Evolutionary conservation across 352 stramenopile species (phyloP).

Genomic region (Globisporangium takayamanum): DNA sequence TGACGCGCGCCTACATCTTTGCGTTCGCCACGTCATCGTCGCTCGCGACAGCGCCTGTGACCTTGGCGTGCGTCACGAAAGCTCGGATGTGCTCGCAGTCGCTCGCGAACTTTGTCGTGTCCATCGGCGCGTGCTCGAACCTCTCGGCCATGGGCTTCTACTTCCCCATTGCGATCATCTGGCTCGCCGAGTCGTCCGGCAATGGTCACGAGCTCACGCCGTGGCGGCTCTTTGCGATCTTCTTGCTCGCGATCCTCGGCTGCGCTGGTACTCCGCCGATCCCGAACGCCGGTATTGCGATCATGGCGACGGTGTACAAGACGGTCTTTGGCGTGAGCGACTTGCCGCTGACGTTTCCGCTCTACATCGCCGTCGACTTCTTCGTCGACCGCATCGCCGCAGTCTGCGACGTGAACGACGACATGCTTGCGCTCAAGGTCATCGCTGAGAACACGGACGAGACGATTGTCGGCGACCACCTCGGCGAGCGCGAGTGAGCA

Average conservation of each 20-base stretch:
- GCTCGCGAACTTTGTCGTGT: conserved; percentile 67
- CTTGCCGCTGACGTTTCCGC: conserved; percentile 43
- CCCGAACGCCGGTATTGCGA: conserved; percentile 35
- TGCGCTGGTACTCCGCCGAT: conserved; percentile 50
- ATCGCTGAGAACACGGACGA: conserved; percentile 70
- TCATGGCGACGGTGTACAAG: conserved; percentile 63
- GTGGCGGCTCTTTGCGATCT: conserved; percentile 38
- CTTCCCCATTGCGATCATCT: conserved; percentile 55
- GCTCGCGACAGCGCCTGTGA: conserved; percentile 57
- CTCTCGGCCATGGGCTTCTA: conserved; percentile 53
- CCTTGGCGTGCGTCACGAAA: conserved; percentile 53
- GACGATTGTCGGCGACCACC: conserved; percentile 50
- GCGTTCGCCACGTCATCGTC: conserved; percentile 64
- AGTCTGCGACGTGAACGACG: conserved; percentile 68
- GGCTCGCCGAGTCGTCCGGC: conserved; percentile 52
- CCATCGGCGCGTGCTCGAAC: conserved; percentile 57
- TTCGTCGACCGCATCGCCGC: conserved; percentile 56
- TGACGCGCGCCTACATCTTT: conserved; percentile 63
- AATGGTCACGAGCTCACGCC: conserved; percentile 44
- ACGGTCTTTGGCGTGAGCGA: conserved; percentile 43
- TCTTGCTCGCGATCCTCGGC: conserved; percentile 47
- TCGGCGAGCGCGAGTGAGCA: conserved; percentile 33
- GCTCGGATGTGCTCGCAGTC: conserved; percentile 59
- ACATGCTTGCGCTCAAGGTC: conserved; percentile 70
- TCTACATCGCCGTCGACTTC: conserved; percentile 60